phyloP scores from a whole-genome alignment of 768 basidiomycete species.

The Erythrobasidium yunnanense region DNA sequence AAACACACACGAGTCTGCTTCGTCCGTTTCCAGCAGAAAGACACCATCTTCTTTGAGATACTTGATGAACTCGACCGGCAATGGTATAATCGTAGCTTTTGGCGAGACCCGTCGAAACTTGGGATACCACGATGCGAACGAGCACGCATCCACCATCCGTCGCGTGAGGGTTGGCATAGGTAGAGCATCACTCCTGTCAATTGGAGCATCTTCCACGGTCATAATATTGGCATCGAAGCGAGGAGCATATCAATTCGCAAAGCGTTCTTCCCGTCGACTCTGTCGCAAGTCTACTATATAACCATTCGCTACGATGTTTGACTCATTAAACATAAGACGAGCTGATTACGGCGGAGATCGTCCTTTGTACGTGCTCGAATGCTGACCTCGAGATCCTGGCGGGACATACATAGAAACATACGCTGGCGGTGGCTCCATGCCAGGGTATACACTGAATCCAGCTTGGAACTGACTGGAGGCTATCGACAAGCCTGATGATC shows the following conservation, averaged over 20 bases:
- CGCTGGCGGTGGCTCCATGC: neutral
- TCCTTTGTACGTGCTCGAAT: neutral
- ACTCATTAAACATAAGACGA: too few species aligned
- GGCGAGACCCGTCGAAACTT: slow-evolving; percentile 54
- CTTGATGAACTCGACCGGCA: slow-evolving; percentile 53
- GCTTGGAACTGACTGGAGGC: neutral
- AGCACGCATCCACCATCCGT: slow-evolving; percentile 35
- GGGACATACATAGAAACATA: neutral
- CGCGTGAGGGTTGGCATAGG: slow-evolving; percentile 29
- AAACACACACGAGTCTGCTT: slow-evolving; percentile 44
- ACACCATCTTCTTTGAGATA: slow-evolving; percentile 79
- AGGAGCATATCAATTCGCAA: too few species aligned
- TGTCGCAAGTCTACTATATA: too few species aligned
- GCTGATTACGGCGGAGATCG: too few species aligned
- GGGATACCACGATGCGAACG: slow-evolving; percentile 66
- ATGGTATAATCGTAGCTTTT: slow-evolving; percentile 64
- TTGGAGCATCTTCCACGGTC: too few species aligned
- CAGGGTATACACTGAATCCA: neutral
- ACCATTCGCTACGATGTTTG: too few species aligned
- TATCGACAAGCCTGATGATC: neutral
- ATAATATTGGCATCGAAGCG: too few species aligned
- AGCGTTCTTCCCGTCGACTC: too few species aligned
- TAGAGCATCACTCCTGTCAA: too few species aligned
- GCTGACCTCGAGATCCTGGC: neutral
- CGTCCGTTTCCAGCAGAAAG: slow-evolving; percentile 68